Conservation (phyloP, 2,329 filamentous ascomycete species). For the Gremmenia infestans region DNA sequence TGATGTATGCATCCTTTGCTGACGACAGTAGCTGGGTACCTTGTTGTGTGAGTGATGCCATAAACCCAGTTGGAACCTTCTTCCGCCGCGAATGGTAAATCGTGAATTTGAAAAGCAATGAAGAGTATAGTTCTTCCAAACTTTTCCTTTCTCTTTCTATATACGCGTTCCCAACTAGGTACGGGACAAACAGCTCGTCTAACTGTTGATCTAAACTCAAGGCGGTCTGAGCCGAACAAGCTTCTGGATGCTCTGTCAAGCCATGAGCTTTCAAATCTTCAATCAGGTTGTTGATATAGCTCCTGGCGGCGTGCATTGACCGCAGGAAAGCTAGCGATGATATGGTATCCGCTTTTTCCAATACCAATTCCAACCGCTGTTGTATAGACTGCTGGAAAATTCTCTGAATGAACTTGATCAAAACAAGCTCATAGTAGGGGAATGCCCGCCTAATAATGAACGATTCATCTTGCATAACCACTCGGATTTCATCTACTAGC, state of each 20-base stretch:
- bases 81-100: conserved; percentile 88
- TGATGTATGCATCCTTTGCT: conserved; percentile 86
- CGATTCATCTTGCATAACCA: conserved; percentile 95
- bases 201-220: conserved; percentile 69
- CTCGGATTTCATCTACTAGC: conserved; percentile 86
- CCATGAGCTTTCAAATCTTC: conserved; percentile 94
- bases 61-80: conserved; percentile 86
- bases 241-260: conserved; percentile 89
- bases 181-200: conserved; percentile 72
- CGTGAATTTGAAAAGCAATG: conserved; percentile 91
- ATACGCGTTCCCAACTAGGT: conserved; percentile 63
- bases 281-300: conserved; percentile 80
- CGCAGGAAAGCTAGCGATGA: conserved; percentile 89
- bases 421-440: conserved; percentile 90
- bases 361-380: conserved; percentile 88
- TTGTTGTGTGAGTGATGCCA: conserved; percentile 85
- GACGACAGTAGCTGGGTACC: conserved; percentile 83
- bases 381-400: conserved; percentile 98
- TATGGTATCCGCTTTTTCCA: conserved; percentile 88
- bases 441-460: conserved; percentile 96
- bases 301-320: conserved; percentile 83
- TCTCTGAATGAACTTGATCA: conserved; percentile 88
- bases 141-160: conserved; percentile 65
- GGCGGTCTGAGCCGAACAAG: conserved; percentile 79
- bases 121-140: conserved; percentile 80